A percentile compares a stretch with the other conserved stretches of the same genome.
phyloP scores from a whole-genome alignment of 495 filamentous ascomycete species.

The Penicillium psychrofluorescens region DNA sequence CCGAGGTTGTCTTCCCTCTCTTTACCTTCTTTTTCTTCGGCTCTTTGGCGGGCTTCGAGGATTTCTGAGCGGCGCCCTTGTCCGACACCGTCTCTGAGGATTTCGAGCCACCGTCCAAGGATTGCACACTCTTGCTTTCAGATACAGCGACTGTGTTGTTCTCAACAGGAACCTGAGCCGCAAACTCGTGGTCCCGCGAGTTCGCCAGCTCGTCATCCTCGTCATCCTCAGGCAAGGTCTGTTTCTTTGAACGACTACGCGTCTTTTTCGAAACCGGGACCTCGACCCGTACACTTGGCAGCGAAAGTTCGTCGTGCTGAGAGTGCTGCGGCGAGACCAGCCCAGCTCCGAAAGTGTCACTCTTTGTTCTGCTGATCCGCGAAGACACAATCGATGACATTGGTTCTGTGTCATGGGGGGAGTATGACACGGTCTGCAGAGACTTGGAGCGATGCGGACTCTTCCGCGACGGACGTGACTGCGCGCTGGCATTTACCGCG shows the following conservation, averaged over 20 bases:
- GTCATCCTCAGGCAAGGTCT: conserved; percentile 13
- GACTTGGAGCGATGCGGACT: conserved; percentile 15
- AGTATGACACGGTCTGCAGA: conserved; percentile 17
- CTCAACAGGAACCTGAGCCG: too few species aligned
- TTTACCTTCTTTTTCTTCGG: conserved; percentile 34
- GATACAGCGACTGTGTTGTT: too few species aligned
- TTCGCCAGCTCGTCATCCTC: conserved; percentile 28
- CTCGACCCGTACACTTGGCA: conserved; percentile 12
- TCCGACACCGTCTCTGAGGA: background rate
- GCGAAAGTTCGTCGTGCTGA: conserved; percentile 23
- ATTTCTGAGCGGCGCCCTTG: conserved; percentile 8
- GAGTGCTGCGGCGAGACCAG: conserved; percentile 12
- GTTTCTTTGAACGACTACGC: conserved; percentile 27
- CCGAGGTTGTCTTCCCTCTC: conserved; percentile 30
- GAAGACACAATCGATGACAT: conserved; percentile 28
- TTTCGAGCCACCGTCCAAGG: too few species aligned
- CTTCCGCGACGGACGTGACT: conserved; percentile 8
- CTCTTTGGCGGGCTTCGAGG: conserved; percentile 7
- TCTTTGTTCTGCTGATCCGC: conserved; percentile 15
- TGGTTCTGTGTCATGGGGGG: conserved; percentile 37
- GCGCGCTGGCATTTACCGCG: conserved; percentile 2
- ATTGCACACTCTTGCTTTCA: too few species aligned
- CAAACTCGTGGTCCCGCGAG: conserved; percentile 1
- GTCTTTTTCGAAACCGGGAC: conserved; percentile 22
- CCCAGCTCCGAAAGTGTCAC: conserved; percentile 9